Base-by-base conservation (phyloP, 2,329 filamentous ascomycete genomes). In the Rutstroemia sp. region DNA sequence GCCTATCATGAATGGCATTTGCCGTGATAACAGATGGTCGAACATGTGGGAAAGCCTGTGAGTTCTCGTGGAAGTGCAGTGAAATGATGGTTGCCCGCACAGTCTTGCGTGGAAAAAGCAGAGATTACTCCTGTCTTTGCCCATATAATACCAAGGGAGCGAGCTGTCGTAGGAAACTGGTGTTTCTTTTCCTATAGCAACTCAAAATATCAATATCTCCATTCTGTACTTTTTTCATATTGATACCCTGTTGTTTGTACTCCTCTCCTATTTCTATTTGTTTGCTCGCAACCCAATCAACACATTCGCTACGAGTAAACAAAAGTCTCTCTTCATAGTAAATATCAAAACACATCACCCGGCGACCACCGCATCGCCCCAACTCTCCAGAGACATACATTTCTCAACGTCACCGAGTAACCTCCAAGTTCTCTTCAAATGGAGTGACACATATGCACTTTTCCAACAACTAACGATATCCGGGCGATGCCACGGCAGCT, bases 401-500 rank as follows among this genome's bases (percentile, higher is more conserved):
- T 34, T 4, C 30, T 12, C 30, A 34, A 34, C 30, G 30, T 34
- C 30, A 34, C 30, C 25, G 25, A 27, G 25, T 34, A 34, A 12
- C 12, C 30, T 34, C 12, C 30, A 34, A 14, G 30, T 12, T 34
- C 9, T 12, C 30, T 34, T 34, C 30, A 34, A 12, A 34, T 12
- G 30, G 30, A 34, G 30, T 34, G 30, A 34, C 30, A 34, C 30
- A 12, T 51, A 41, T 45, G 27, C 27, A 45, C 12, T 16, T 23
- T 51, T 34, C 27, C 47, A 51, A 39, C 38, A 42, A 17, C 39
- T 51, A 45, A 38, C 14, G 19, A 19, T 12, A 51, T 51, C 47
- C 42, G 53, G 47, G 14, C 39, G 7, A 45, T 38, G 27, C 23
- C 46, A 51, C 53, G 53, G 53, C 14, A 56, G 38, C 47, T 51